Evolutionary conservation across 148 eudicot species (phyloP), one percentile per base, ranked within the genome.

Genomic region (Euryodendron excelsum): DNA sequence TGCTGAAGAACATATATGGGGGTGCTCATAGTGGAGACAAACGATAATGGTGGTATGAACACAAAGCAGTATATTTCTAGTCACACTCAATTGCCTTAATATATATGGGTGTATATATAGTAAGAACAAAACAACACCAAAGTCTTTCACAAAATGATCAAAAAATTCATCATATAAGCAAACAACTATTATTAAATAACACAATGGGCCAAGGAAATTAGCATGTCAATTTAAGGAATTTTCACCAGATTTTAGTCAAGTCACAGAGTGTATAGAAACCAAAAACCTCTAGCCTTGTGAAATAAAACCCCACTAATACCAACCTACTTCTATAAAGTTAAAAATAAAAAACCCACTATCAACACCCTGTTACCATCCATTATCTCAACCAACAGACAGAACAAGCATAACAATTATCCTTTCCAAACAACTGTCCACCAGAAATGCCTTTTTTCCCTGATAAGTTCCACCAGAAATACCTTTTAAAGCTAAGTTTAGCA

Each of bases 241-340:
- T 20, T 8, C 30, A n/a, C 50, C 72, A 67, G 44, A 41, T 39
- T 12, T 9, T 36, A 12, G 52, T n/a, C 72, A n/a, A 41, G 48
- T 23, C 9, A 1, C 15, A n/a, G 5, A 36, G 44, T n/a, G 28
- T 41, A 68, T 12, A 41, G 4, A 4, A 21, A 68, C 72, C 50
- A 68, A 68, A n/a, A 39, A n/a, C 50, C 72, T 39, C 72, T 68
- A 39, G 47, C 47, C 28, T n/a, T n/a, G n/a, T n/a, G n/a, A n/a
- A n/a, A n/a, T n/a, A n/a, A n/a, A n/a, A n/a, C n/a, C n/a, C n/a
- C n/a, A n/a, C n/a, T n/a, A n/a, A n/a, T n/a, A n/a, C n/a, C n/a
- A n/a, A n/a, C n/a, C n/a, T n/a, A n/a, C n/a, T n/a, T n/a, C n/a
- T n/a, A n/a, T n/a, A n/a, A n/a, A n/a, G n/a, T n/a, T n/a, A n/a